Conservation (phyloP, 495 filamentous ascomycete species). For the Penicillium daleae region DNA sequence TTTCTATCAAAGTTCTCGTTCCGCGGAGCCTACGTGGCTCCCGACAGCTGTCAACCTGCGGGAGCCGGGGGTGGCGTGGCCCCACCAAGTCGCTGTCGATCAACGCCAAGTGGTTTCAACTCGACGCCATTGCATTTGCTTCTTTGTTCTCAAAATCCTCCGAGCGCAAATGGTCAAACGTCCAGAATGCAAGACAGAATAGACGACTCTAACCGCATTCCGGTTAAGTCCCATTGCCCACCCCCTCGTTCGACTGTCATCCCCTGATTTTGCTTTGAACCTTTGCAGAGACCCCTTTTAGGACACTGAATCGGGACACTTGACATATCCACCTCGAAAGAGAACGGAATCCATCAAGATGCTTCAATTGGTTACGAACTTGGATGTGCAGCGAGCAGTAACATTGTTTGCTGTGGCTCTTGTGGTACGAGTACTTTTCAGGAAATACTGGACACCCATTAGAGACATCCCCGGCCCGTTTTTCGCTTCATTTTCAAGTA, state of each 20-base stretch:
- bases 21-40: neutral
- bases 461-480: conserved; percentile 46
- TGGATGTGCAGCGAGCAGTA: neutral
- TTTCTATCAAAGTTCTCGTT: neutral
- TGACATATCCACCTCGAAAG: neutral
- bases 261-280: neutral
- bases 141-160: neutral
- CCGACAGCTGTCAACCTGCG: neutral
- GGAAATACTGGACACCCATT: conserved; percentile 32
- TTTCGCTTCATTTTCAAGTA: conserved; percentile 42
- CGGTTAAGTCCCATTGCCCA: neutral
- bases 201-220: neutral
- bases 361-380: neutral
- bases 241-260: neutral
- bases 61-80: neutral
- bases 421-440: conserved; percentile 6
- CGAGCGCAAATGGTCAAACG: neutral
- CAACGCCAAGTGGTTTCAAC: neutral
- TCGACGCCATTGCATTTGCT: neutral
- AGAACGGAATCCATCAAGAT: neutral
- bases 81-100: neutral
- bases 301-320: neutral
- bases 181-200: neutral
- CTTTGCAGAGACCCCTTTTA: neutral
- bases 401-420: conserved; percentile 4